phyloP scores from a whole-genome alignment of 345 rosid species.

The Brassica napus region Da-Ae NC_063435.1:3765501-3766000 shows the following conservation, averaged over 20 bases:
- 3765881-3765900: conserved; percentile 8
- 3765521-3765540: background rate
- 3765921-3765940: conserved; percentile 25
- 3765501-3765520: background rate
- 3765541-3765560: background rate
- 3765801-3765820: background rate
- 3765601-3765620: background rate
- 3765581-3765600: background rate
- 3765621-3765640: background rate
- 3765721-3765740: background rate
- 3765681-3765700: background rate
- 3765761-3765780: conserved; percentile 19
- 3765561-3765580: background rate
- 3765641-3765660: background rate
- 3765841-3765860: background rate
- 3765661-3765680: background rate
- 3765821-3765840: conserved; percentile 14
- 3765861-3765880: conserved; percentile 35
- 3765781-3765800: background rate
- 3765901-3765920: conserved; percentile 22
- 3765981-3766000: conserved; percentile 30
- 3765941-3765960: conserved; percentile 29
- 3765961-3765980: conserved; percentile 27
- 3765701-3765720: background rate
- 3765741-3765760: background rate